phyloP scores from a whole-genome alignment of 352 stramenopile species.

The Phytophthora fragariae region DNA sequence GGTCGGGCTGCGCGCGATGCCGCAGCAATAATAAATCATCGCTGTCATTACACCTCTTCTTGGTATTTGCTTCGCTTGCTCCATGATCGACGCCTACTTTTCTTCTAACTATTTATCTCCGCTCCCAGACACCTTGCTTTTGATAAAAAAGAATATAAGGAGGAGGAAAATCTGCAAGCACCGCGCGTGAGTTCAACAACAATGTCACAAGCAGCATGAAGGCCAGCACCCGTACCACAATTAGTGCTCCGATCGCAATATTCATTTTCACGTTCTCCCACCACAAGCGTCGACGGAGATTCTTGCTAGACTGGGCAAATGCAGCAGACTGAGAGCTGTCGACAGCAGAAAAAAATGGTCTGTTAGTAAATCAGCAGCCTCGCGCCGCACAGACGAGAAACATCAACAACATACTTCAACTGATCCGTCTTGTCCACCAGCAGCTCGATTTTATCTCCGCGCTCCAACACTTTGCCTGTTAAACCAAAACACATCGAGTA shows the following conservation, averaged over 20 bases:
- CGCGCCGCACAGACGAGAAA: not conserved
- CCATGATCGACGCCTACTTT: constrained; percentile 12
- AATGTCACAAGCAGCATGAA: not conserved
- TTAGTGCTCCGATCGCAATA: constrained; percentile 73
- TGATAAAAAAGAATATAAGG: constrained; percentile 66
- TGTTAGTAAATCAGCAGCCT: constrained; percentile 7
- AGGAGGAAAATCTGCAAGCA: constrained; percentile 48
- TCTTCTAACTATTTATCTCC: constrained; percentile 38
- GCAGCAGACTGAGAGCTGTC: constrained; percentile 77
- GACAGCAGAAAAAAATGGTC: constrained; percentile 1
- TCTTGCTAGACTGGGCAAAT: constrained; percentile 87
- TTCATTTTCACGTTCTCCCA: constrained; percentile 92
- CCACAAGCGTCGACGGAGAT: constrained; percentile 83
- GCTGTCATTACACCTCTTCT: not conserved
- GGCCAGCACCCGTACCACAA: constrained; percentile 55
- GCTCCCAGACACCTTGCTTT: constrained; percentile 50
- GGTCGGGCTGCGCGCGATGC: constrained; percentile 14
- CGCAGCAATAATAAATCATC: constrained; percentile 40
- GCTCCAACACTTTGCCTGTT: constrained; percentile 83
- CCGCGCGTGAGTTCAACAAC: constrained; percentile 1
- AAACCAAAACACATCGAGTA: not conserved
- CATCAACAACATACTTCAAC: constrained; percentile 62
- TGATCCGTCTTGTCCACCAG: constrained; percentile 89
- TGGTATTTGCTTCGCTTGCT: constrained; percentile 12
- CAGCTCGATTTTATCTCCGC: constrained; percentile 89